Evolutionary conservation across 2,329 filamentous ascomycete species (phyloP), one percentile per base, ranked within the genome.

Genomic region (Nemania sp.): DNA sequence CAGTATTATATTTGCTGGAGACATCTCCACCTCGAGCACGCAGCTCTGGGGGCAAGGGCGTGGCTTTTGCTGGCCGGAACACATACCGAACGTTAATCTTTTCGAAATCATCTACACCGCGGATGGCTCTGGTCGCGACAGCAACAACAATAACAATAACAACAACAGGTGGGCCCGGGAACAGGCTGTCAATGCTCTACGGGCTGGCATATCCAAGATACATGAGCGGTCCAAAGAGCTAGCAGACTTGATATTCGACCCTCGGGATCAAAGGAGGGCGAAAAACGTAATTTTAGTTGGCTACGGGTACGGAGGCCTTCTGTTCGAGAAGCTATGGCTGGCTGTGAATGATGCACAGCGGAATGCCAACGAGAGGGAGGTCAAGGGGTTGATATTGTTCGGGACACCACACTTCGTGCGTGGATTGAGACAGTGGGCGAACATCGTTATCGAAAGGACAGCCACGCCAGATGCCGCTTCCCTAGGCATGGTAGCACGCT

Each of bases 1-100:
- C n/a, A 51, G 48, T 51, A 51, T 51, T 37, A 40, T 51, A 39
- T 34, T 51, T 13, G 48, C 40, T 5, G 48, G 48, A n/a, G 48
- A 51, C 35, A 21, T 51, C 35, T 39, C 48, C 11, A 51, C 25
- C 7, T 29, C 25, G 4, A 25, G n/a, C 35, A 9, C 15, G 2
- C 32, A n/a, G 39, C n/a, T n/a, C n/a, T n/a, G n/a, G n/a, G n/a
- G n/a, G n/a, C n/a, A n/a, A n/a, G n/a, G n/a, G 17, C 10, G 1
- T 5, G 35, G n/a, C 9, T 51, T 51, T n/a, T 51, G 25, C 48
- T 51, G 48, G 48, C 48, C 48, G 12, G 34, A 13, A 17, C 21
- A 25, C n/a, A 51, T 51, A 51, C 18, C 11, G 10, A 21, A 34
- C 12, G 48, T 29, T 10, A 17, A n/a, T n/a, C 12, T 51, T 39